phyloP scores from a whole-genome alignment of 2,329 filamentous ascomycete species.

The Hirsutella thompsonii region DNA sequence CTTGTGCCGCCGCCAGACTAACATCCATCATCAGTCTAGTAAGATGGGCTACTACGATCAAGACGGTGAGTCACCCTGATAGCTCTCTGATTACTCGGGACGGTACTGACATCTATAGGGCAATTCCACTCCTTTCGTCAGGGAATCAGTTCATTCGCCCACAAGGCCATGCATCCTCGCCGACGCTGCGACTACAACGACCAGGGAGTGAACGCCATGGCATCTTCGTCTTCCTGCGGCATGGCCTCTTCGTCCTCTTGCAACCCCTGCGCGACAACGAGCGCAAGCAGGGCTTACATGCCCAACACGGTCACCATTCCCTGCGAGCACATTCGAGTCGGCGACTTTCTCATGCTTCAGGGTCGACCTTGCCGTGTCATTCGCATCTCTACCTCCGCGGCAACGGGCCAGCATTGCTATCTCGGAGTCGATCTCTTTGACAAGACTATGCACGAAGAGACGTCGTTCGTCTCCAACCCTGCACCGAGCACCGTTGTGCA shows the following conservation, averaged over 20 bases:
- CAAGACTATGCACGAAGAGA: slow-evolving; percentile 98
- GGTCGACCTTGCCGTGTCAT: slow-evolving; percentile 99
- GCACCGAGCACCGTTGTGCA: slow-evolving; percentile 93
- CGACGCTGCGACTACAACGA: slow-evolving; percentile 31
- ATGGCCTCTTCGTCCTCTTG: too few relatives aligned
- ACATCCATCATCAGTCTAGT: slow-evolving; percentile 7
- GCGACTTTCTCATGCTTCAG: slow-evolving; percentile 97
- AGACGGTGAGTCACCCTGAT: slow-evolving; percentile 32
- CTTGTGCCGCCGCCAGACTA: too few relatives aligned
- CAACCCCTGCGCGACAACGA: slow-evolving; percentile 28
- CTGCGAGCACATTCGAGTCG: slow-evolving; percentile 98
- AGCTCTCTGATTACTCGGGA: background rate
- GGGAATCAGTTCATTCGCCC: slow-evolving; percentile 42
- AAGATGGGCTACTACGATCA: slow-evolving; percentile 58
- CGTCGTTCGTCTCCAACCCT: slow-evolving; percentile 92
- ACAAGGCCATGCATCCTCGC: slow-evolving; percentile 36
- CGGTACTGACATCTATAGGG: slow-evolving; percentile 21
- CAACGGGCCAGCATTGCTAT: slow-evolving; percentile 99
- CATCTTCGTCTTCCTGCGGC: too few relatives aligned
- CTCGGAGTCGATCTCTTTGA: slow-evolving; percentile 99
- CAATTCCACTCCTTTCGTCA: slow-evolving; percentile 47
- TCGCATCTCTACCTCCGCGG: slow-evolving; percentile 94
- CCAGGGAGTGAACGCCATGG: slow-evolving; percentile 14
- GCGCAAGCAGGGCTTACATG: slow-evolving; percentile 26
- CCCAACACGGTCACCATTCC: slow-evolving; percentile 94